Evolutionary conservation across 2,329 filamentous ascomycete genomes (phyloP), one percentile per base, ranked within the genome.

Genomic region (Aspergillus eucalypticola): DNA sequence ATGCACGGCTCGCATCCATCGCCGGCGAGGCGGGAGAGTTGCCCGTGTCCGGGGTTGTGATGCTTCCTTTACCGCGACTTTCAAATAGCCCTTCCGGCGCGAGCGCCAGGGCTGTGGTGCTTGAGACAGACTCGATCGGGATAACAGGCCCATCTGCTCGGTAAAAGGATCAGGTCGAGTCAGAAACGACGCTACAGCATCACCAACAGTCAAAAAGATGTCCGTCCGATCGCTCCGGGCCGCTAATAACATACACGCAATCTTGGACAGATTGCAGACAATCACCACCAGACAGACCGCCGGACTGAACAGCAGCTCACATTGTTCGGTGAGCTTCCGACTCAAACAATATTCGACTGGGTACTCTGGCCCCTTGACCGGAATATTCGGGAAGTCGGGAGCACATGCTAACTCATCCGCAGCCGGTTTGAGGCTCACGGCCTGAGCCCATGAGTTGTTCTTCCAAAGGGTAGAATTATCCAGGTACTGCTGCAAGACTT

Each of bases 181-280:
- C 3, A 72, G 48, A 41, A 73, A 73, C 2, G 67, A 71, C 8
- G 69, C 65, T 6, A 73, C 51, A 1, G 71, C 71, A 57, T 73
- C 71, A 2, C 71, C 70, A 27, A 67, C 38, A 2, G 69, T 73
- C 21, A 72, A 50, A 35, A 64, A 54, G 29, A 27, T 52, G 2
- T 23, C 58, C 27, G 19, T 53, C 15, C 25, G 41, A 13, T n/a
- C 27, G 21, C 8, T 15, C 3, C 23, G 23, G 2, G 57, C 59
- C 2, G 66, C 42, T 5, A 68, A 11, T 3, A 62, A 58, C 58
- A 67, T 67, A n/a, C 60, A 60, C 10, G 56, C 17, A 2, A 64
- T 23, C 51, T 69, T 69, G 2, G 60, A 35, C 2, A 58, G 19
- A 23, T 56, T 60, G 17, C 54, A 51, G 1, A 62, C 0, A 15